Base-by-base conservation (phyloP, 1,139 yeast genomes). In the Pichia sp. region DNA sequence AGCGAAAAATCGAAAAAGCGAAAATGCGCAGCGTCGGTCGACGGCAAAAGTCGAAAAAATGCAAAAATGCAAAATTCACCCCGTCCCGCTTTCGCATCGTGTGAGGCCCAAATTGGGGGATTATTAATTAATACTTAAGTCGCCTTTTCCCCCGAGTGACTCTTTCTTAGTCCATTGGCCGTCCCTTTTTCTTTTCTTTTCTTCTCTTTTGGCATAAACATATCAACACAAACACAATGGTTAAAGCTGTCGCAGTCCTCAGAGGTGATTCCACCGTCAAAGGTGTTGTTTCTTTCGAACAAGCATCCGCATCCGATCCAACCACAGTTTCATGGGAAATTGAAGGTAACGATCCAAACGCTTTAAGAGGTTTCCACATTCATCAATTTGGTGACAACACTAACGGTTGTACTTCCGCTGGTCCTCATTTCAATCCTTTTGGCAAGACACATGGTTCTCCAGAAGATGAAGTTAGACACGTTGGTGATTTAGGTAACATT, bases 321-420 rank as follows among this genome's bases (percentile, higher is more conserved):
- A 85, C 95, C 61, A 82, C 86, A 37, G 76, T 91, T 55, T 57
- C 89, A 20, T 91, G 88, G 80, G 91, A 88, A 59, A 84, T 91
- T 60, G 57, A 76, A 41, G 97, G 97, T 62, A 86, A 87, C 66
- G 81, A 79, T 53, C 72, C 96, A 49, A 82, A 86, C 57, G 88
- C 96, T 37, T 69, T 74, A 65, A 83, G 96, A 68, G 98, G 97
- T 38, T 89, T 91, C 95, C 98, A 91, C 75, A 72, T 91, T 63
- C 98, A 91, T 70, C 84, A 86, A 62, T 91, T 89, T 61, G 98
- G 98, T 72, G 98, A 91, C 74, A 87, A 88, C 78, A 88, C 97
- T 70, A 89, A 91, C 65, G 97, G 98, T 50, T 89, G 97, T 72
- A 88, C 96, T 49, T 87, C 96, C 52, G 97, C 98, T 44, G 98